These are phyloP conservation scores for Choanephora cucurbitarum DNA, from an alignment of 371 early-diverging fungal genomes.

Conservation along the genomic window DNA sequence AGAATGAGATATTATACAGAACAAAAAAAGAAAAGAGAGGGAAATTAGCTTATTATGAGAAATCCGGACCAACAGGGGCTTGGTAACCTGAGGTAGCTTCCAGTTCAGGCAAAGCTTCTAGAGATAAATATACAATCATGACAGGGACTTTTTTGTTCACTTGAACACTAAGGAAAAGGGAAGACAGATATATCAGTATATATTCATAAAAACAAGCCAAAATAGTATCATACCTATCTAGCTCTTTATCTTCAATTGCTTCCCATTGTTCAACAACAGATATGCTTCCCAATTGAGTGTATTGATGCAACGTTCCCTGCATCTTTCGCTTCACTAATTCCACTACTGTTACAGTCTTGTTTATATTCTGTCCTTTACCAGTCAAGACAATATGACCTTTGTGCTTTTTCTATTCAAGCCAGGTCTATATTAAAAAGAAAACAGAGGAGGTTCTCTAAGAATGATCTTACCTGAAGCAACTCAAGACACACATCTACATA, in stretches of 20 bases:
- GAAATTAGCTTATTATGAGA: constrained; percentile 16
- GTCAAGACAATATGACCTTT: constrained; percentile 31
- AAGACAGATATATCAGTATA: not conserved
- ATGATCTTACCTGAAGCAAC: constrained; percentile 28
- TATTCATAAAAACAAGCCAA: too few relatives aligned
- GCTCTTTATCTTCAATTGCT: constrained; percentile 38
- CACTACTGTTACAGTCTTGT: constrained; percentile 66
- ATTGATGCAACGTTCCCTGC: constrained; percentile 61
- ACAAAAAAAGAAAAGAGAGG: too few relatives aligned
- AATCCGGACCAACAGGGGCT: constrained; percentile 40
- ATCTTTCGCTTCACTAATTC: constrained; percentile 66
- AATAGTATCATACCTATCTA: constrained; percentile 34
- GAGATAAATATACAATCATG: constrained; percentile 42
- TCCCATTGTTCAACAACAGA: constrained; percentile 59
- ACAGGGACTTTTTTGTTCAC: constrained; percentile 45
- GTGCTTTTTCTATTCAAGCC: constrained; percentile 17
- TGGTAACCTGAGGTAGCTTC: constrained; percentile 41
- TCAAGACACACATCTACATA: constrained; percentile 42
- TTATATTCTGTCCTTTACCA: constrained; percentile 56
- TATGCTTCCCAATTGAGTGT: constrained; percentile 60
- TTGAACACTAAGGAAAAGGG: constrained; percentile 39
- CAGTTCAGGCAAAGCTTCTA: constrained; percentile 35
- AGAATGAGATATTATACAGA: too few relatives aligned
- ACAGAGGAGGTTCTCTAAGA: not conserved
- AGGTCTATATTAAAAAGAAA: not conserved